Conservation (phyloP, 2,329 filamentous ascomycete species). For the Pochonia chlamydosporia region DNA sequence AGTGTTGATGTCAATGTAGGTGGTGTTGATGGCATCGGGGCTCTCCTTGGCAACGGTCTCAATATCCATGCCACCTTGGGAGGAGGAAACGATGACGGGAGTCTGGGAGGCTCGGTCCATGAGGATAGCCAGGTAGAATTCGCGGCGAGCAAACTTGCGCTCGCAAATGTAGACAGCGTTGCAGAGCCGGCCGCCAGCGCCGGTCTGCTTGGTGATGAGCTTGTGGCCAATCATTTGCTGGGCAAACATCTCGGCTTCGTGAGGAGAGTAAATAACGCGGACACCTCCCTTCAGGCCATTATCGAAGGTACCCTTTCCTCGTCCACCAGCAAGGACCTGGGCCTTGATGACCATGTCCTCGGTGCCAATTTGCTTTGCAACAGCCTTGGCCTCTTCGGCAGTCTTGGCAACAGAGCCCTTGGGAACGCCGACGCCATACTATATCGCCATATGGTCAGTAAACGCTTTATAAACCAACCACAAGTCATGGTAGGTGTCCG, state of each 20-base stretch:
- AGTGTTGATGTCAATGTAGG: conserved; percentile 84
- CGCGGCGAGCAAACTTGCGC: conserved; percentile 97
- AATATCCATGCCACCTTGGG: conserved; percentile 98
- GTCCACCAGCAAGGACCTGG: conserved; percentile 93
- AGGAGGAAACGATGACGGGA: conserved; percentile 95
- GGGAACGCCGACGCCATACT: conserved; percentile 95
- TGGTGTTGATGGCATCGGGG: conserved; percentile 92
- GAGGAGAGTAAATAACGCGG: conserved; percentile 96
- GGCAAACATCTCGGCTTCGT: conserved; percentile 94
- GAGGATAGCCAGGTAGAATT: conserved; percentile 97
- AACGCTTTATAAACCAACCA: background rate
- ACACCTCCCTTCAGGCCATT: conserved; percentile 99
- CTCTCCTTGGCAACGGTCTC: conserved; percentile 97
- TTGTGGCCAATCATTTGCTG: conserved; percentile 99
- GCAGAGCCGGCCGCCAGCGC: conserved; percentile 86
- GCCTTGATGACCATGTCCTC: conserved; percentile 99
- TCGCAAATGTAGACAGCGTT: conserved; percentile 98
- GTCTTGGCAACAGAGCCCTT: conserved; percentile 81
- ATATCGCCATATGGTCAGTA: conserved; percentile 15
- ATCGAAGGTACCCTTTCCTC: conserved; percentile 96
- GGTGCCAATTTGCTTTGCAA: conserved; percentile 84
- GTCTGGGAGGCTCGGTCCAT: conserved; percentile 92
- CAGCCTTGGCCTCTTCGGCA: conserved; percentile 80
- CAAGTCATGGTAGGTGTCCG: background rate
- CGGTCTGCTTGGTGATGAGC: conserved; percentile 99